Evolutionary conservation across 176 grass and related monocot species (phyloP).

Genomic region (Ananas comosus): DNA sequence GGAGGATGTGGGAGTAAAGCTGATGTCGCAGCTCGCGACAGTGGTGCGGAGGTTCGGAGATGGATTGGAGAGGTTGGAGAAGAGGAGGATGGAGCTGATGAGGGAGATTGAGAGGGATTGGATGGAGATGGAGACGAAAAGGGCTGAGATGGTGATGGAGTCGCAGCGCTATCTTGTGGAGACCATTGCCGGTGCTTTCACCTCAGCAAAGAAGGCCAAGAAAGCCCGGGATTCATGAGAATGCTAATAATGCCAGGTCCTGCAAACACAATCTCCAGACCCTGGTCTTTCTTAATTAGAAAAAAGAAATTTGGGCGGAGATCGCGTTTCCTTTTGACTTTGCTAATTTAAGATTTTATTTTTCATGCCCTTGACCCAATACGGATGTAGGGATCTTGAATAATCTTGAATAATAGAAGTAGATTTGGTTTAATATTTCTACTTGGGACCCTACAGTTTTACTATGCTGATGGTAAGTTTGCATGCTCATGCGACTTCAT

Average conservation of each 20-base stretch:
- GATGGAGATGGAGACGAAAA: conserved; percentile 65
- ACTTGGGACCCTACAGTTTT: not conserved
- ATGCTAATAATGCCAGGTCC: conserved; percentile 10
- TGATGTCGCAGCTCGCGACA: conserved; percentile 22
- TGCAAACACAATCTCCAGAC: not conserved
- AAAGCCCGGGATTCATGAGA: conserved; percentile 30
- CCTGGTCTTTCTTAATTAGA: conserved; percentile 5
- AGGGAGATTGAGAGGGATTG: conserved; percentile 68
- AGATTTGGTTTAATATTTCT: not conserved
- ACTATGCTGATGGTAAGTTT: not conserved
- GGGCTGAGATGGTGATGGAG: conserved; percentile 50
- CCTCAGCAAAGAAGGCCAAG: conserved; percentile 55
- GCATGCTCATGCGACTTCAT: not conserved
- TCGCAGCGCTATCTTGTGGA: conserved; percentile 47
- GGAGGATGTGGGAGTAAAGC: not conserved
- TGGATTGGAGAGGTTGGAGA: conserved; percentile 54
- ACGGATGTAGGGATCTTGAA: not conserved
- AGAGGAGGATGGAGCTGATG: conserved; percentile 63
- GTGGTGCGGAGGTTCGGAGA: conserved; percentile 60
- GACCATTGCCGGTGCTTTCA: conserved; percentile 23
- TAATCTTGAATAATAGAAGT: not conserved
- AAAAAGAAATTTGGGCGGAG: not conserved
- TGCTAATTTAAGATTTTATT: not conserved
- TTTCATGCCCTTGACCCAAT: not conserved
- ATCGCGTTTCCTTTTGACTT: not conserved